Conservation (phyloP, 306 rosid species). For the Gleditsia sinensis region DNA sequence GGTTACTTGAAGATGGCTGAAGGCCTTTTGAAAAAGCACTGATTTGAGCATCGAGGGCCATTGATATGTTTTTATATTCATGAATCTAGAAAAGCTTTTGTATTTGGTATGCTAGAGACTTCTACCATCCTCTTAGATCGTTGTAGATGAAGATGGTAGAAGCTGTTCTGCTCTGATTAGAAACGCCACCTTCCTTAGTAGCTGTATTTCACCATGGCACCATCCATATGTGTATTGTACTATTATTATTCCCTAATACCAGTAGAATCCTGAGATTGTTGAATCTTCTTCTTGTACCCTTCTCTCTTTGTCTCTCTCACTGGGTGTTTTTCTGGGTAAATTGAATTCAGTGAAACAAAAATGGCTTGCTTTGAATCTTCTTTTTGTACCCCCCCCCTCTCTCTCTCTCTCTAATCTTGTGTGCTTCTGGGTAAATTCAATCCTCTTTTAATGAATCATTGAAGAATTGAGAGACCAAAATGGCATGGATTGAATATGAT, state of each 20-base stretch:
- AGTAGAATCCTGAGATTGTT: background rate
- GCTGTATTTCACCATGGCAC: background rate
- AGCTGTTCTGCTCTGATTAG: too few species aligned
- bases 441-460: too few species aligned
- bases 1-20: constrained; percentile 13
- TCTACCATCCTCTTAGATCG: background rate
- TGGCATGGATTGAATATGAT: too few species aligned
- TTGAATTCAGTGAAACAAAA: background rate
- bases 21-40: constrained; percentile 13
- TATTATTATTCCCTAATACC: background rate
- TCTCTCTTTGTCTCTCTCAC: background rate
- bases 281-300: background rate
- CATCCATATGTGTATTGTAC: background rate
- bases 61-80: too few species aligned
- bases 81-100: too few species aligned
- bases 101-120: background rate
- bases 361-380: too few species aligned
- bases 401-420: too few species aligned
- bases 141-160: too few species aligned
- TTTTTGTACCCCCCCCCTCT: too few species aligned
- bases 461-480: too few species aligned
- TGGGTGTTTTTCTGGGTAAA: background rate
- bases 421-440: too few species aligned
- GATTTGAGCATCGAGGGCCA: background rate
- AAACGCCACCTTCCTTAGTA: too few species aligned